phyloP scores from a whole-genome alignment of 805 yeast genomes.

The Cyberlindnera mycetangii region DNA sequence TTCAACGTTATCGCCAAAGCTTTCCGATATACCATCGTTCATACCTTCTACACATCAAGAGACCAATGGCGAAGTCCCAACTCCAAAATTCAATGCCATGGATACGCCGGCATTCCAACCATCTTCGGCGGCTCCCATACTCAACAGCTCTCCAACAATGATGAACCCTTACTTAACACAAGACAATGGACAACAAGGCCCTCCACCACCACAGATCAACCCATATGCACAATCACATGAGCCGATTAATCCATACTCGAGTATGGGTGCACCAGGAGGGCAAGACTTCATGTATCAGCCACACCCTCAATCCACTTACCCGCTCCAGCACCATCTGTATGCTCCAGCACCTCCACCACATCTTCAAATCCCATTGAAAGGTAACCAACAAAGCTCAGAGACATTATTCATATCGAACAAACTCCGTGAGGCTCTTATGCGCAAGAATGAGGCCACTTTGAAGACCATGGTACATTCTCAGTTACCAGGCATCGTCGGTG shows the following conservation, averaged over 20 bases:
- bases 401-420: conserved; percentile 71
- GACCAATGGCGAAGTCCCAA: not conserved
- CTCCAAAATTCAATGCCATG: conserved; percentile 12
- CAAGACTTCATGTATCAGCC: conserved; percentile 16
- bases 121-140: conserved; percentile 6
- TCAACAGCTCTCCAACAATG: conserved; percentile 7
- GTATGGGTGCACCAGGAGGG: conserved; percentile 2
- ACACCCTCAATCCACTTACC: conserved; percentile 36
- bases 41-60: conserved; percentile 23
- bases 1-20: conserved; percentile 36
- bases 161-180: conserved; percentile 14
- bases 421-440: conserved; percentile 66
- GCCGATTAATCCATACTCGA: conserved; percentile 12
- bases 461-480: conserved; percentile 58
- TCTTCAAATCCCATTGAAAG: conserved; percentile 52
- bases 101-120: conserved; percentile 35
- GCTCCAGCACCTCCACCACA: conserved; percentile 88
- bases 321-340: conserved; percentile 79
- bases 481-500: conserved; percentile 75
- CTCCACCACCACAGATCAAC: conserved; percentile 13
- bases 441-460: conserved; percentile 76
- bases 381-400: conserved; percentile 69
- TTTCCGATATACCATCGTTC: conserved; percentile 32
- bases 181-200: conserved; percentile 7
- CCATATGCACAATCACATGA: conserved; percentile 20